Base-by-base conservation (phyloP, 2,329 filamentous ascomycete species). In the Sordariomycetes sp. region DNA sequence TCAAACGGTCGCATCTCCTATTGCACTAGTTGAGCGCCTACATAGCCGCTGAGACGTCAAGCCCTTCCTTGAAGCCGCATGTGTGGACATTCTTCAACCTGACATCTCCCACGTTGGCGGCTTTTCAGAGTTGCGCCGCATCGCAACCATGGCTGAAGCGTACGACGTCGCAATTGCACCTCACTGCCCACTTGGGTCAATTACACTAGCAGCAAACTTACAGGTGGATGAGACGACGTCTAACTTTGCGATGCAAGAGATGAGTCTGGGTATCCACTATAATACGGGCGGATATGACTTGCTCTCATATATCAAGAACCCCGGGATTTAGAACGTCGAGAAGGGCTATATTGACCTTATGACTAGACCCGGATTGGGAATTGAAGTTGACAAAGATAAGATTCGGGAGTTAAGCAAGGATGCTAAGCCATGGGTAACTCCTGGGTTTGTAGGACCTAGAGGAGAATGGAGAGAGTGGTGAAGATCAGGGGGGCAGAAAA, bases 401-500 rank as follows among this genome's bases (percentile, higher is more conserved):
- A 78, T 90, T 10, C 74, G 84, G 39, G 74, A 75, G 61, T 70
- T 85, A 36, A 78, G 81, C 0, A 72, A 75, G 59, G 76, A 78
- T 55, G 78, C 82, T 0, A 74, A 77, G 60, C 76, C 85, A 1
- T 90, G 87, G 87, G 71, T 79, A 45, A 77, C 74, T 55, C 82
- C 84, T 24, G 83, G 79, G 4, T 89, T 89, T 62, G 78, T 80
- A 62, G 86, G 85, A 0, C 81, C 82, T 0, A 85, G 84, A 60
- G 84, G 84, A 1, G 77, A 80, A 58, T 75, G 87, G 55, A 71
- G 85, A 54, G 86, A 89, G 66, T 89, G 86, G 85, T 89, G 10
- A 42, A 15, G 8, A 36, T 36, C 15, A 42, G 13, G 36, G 12
- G 7, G 7, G 34, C 34, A 7, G 13, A 12, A 12, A 42, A 42